A percentile compares a stretch with the other conserved stretches of the same genome.
Evolutionary conservation across 768 basidiomycete genomes (phyloP).

Genomic region (Leucocoprinus leucothites): DNA sequence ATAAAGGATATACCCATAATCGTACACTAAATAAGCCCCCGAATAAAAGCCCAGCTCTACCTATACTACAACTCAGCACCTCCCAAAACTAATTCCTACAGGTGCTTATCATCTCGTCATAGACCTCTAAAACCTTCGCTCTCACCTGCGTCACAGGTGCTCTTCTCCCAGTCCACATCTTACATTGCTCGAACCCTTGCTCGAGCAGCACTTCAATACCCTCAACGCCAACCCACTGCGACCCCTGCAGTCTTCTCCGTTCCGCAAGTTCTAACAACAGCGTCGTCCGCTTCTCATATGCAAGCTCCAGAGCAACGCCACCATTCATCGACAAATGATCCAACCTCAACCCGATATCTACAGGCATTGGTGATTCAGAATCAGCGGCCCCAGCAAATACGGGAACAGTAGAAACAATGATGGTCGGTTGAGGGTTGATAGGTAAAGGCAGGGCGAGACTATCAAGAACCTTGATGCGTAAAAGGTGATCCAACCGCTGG

Average conservation of each 20-base stretch:
- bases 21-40: too few relatives aligned
- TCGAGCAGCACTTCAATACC: constrained; percentile 70
- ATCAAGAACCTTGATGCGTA: constrained; percentile 50
- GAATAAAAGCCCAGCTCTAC: neutral
- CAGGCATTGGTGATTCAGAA: constrained; percentile 18
- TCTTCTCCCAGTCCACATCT: constrained; percentile 55
- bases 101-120: constrained; percentile 22
- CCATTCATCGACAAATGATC: constrained; percentile 30
- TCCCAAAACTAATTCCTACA: neutral
- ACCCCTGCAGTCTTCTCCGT: constrained; percentile 23
- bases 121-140: constrained; percentile 42
- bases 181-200: constrained; percentile 65
- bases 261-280: constrained; percentile 57
- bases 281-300: constrained; percentile 68
- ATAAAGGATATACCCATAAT: too few relatives aligned
- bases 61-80: neutral
- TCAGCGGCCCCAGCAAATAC: constrained; percentile 33
- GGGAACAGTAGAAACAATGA: constrained; percentile 74
- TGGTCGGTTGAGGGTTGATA: constrained; percentile 37
- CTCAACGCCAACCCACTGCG: constrained; percentile 51
- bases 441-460: constrained; percentile 41
- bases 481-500: constrained; percentile 34
- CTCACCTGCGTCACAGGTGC: constrained; percentile 41
- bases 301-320: constrained; percentile 67
- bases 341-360: constrained; percentile 44